Evolutionary conservation across 1,284 basidiomycete genomes (phyloP), one percentile per base, ranked within the genome.

Genomic region (Xerocomus cyaneibrunnescens): DNA sequence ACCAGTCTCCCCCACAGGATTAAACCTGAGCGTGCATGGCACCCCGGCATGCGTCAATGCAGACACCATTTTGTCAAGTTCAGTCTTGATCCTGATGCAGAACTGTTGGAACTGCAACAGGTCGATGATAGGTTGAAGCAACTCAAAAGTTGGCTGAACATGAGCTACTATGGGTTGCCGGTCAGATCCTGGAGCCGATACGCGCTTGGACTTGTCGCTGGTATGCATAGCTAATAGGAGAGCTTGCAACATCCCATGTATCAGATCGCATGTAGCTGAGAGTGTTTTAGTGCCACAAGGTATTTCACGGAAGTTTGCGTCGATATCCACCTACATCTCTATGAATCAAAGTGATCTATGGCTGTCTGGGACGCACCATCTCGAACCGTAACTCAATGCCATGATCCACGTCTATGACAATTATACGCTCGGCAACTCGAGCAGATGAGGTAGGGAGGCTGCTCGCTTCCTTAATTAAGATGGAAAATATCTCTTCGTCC

Each of bases 81-180:
- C 85, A 1, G 66, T 54, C 48, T 78, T 76, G 36, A 90, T 74
- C 52, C 83, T 76, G 50, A 76, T 65, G 62, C 84, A 86, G 65
- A 92, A 90, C 19, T 80, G 79, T 58, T 81, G 79, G 62, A 91
- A 92, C 66, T 90, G 89, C 34, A 91, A 67, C 21, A 89, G 60
- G 62, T 89, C 86, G 55, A 90, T 83, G 53, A 90, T 73, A 0
- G 86, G 87, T 45, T 84, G 84, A 12, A 92, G 74, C 35, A 81
- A 62, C 3, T 72, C 68, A n/a, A 74, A 73, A 21, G 71, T 48
- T 14, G 58, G 60, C 28, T 57, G 57, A 51, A 60, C 41, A 13
- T 37, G 36, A 19, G 37, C 6, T 38, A 23, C 7, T 28, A 51
- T 31, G 12, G 55, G 23, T 21, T 52, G 36, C 8, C 66, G 64